Conservation (phyloP, 768 basidiomycete genomes). For the Phylloporus arenicola region DNA sequence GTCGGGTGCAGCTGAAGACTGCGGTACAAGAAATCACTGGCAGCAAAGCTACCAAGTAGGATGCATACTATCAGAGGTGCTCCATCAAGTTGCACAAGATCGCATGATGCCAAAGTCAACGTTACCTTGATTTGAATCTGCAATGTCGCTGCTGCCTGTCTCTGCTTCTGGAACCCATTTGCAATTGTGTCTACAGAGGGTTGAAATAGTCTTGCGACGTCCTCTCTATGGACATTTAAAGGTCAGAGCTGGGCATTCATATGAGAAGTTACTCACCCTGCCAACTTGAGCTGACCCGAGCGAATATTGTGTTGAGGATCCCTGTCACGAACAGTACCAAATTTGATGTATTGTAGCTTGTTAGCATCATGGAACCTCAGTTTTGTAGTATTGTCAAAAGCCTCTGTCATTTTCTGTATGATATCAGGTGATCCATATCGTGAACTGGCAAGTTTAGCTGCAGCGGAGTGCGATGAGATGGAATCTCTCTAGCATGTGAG, state of each 20-base stretch:
- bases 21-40: constrained; percentile 42
- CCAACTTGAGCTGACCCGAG: constrained; percentile 34
- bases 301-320: constrained; percentile 33
- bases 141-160: constrained; percentile 10
- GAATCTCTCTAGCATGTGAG: background rate
- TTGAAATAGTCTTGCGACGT: constrained; percentile 38
- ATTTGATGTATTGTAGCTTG: constrained; percentile 34
- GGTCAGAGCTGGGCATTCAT: background rate
- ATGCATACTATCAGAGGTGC: constrained; percentile 29
- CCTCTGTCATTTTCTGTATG: constrained; percentile 27
- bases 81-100: background rate
- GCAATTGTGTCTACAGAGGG: constrained; percentile 36
- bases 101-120: no score
- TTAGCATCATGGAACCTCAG: constrained; percentile 34
- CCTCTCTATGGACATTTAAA: constrained; percentile 18
- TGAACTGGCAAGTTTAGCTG: constrained; percentile 30
- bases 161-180: constrained; percentile 31
- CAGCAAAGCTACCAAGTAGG: constrained; percentile 49
- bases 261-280: constrained; percentile 26
- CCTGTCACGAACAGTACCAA: no score
- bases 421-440: constrained; percentile 26
- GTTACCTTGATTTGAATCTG: constrained; percentile 25
- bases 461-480: background rate
- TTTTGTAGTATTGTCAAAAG: constrained; percentile 36
- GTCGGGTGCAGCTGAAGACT: constrained; percentile 35